Percentiles rank a stretch among this genome's conserved stretches.
Evolutionary conservation across 164 flowering plant species (phyloP).

Genomic region (Liquidambar formosana): DNA sequence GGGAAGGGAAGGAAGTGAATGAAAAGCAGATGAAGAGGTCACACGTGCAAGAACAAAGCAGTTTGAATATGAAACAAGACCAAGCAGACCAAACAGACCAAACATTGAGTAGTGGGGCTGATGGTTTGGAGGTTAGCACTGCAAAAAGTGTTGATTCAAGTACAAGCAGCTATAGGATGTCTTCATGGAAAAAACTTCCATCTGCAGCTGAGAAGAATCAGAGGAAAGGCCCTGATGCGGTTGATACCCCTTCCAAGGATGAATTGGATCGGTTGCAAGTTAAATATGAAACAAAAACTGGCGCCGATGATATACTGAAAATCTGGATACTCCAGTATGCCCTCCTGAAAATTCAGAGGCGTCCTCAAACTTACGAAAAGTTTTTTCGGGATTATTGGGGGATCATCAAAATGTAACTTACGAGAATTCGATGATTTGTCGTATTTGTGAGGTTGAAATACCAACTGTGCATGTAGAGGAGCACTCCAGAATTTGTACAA

Average conservation of each 20-base stretch:
- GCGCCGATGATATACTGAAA: conserved; percentile 24
- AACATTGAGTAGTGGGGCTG: conserved; percentile 25
- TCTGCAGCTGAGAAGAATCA: conserved; percentile 67
- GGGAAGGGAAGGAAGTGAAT: conserved; percentile 34
- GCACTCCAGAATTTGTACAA: conserved; percentile 92
- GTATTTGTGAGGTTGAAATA: conserved; percentile 96
- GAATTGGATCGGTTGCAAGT: conserved; percentile 29
- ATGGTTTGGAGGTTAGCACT: conserved; percentile 51
- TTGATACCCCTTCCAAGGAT: conserved; percentile 39
- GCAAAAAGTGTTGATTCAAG: conserved; percentile 71
- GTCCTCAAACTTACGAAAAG: conserved; percentile 36
- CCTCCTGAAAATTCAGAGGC: conserved; percentile 34
- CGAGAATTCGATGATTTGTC: conserved; percentile 82
- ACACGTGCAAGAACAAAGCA: conserved; percentile 33
- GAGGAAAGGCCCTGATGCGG: conserved; percentile 43
- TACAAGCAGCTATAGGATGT: conserved; percentile 68
- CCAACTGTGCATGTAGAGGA: conserved; percentile 89
- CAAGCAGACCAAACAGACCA: conserved; percentile 35
- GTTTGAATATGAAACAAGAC: conserved; percentile 27
- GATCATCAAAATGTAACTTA: conserved; percentile 52
- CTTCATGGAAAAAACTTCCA: conserved; percentile 97
- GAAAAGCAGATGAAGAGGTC: conserved; percentile 39
- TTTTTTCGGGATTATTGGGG: conserved; percentile 54
- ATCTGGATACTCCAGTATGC: conserved; percentile 33
- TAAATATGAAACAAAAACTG: conserved; percentile 30